Conservation (phyloP, 2,329 filamentous ascomycete genomes). For the Aschersonia sp. region DNA sequence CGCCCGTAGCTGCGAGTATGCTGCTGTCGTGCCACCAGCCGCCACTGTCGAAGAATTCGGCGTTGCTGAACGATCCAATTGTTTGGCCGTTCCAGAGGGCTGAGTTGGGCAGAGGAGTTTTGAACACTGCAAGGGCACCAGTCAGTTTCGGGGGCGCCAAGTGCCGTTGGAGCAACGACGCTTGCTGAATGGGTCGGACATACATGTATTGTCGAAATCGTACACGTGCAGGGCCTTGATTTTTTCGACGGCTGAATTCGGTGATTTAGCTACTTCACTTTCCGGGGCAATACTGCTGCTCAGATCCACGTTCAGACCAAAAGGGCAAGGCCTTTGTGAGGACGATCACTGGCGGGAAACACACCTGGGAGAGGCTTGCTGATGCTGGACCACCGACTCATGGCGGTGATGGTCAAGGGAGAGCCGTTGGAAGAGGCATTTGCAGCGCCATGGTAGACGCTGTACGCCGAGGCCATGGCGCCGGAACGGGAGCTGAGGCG, state of each 20-base stretch:
- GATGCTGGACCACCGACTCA: slow-evolving; percentile 74
- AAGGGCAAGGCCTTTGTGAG: no score
- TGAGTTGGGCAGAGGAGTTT: slow-evolving; percentile 76
- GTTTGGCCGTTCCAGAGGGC: slow-evolving; percentile 73
- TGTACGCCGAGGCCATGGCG: slow-evolving; percentile 25
- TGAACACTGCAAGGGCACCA: slow-evolving; percentile 51
- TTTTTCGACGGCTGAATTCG: slow-evolving; percentile 36
- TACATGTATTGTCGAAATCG: slow-evolving; percentile 94
- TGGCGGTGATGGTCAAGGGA: slow-evolving; percentile 49
- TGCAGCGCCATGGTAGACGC: slow-evolving; percentile 19
- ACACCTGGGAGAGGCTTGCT: slow-evolving; percentile 56
- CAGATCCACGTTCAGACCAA: no score
- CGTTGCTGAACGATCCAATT: slow-evolving; percentile 60
- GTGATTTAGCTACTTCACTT: neutral
- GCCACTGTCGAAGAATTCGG: slow-evolving; percentile 65
- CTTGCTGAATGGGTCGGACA: slow-evolving; percentile 13
- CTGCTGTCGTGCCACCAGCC: slow-evolving; percentile 95
- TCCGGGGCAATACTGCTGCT: no score
- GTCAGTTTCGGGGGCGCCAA: neutral
- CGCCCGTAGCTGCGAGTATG: slow-evolving; percentile 74
- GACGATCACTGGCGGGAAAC: slow-evolving; percentile 6
- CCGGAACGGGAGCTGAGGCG: slow-evolving; percentile 10
- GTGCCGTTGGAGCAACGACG: neutral
- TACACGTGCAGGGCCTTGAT: slow-evolving; percentile 82
- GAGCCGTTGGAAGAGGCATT: slow-evolving; percentile 10